Base-by-base conservation (phyloP, 179 eudicot species). In the Silene coronaria region DNA sequence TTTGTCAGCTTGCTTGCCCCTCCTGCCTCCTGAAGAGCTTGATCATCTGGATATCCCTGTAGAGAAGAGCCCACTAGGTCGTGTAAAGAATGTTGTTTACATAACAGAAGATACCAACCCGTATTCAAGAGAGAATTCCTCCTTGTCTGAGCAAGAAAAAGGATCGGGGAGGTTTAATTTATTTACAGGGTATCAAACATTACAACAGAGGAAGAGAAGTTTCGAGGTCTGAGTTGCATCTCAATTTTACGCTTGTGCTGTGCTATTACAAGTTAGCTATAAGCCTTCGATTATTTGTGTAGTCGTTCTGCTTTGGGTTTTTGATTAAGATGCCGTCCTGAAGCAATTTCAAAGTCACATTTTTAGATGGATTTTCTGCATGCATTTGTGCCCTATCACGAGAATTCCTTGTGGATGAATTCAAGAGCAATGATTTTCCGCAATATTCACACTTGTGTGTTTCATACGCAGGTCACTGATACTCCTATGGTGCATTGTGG, bases 181-280 rank as follows among this genome's bases (percentile, higher is more conserved):
- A 61, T 96, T 96, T 78, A 91, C 99, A 12, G 99, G 97, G 74
- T 82, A 87, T 78, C 97, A 91, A 87, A 87, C 91, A 28, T 74
- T 87, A 55, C 86, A 89, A 66, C 89, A 93, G 77, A 90, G 99
- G 82, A 93, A 91, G 72, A 79, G 64, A 81, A 88, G 90, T 77
- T 96, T 86, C 73, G 82, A 93, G 97, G 97, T 93, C 77, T 68
- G 80, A 75, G 46, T 4, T 73, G 51, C 51, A 72, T 8, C 17
- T 68, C 58, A 51, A 13, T 69, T 27, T 61, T 19, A 36, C 32
- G 55, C 62, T 60, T 32, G 24, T 6, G 14, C n/a, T 61, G 22
- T 22, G 13, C 58, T 27, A 62, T 51, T 64, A 26, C 13, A 77
- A 70, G 1, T 32, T 77, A 63, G 27, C 12, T 32, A 53, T 28